A percentile compares a stretch with the other conserved stretches of the same genome.
These are phyloP conservation scores for Cyclocybe cylindracea DNA, from an alignment of 768 basidiomycete genomes.

Conservation along the genomic window DNA sequence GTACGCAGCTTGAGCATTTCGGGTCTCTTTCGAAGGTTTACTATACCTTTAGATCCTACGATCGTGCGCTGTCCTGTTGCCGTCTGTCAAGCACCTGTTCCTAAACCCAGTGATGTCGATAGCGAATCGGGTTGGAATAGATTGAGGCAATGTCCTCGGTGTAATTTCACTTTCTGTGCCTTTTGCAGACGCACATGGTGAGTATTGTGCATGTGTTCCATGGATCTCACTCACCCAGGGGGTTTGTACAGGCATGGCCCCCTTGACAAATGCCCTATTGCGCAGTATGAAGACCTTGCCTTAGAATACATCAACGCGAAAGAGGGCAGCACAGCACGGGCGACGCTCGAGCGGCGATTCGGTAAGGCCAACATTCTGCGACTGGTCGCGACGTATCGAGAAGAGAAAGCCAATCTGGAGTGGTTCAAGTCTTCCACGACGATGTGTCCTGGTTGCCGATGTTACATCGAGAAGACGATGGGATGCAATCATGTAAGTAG, in stretches of 20 bases:
- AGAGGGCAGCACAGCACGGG: slow-evolving; percentile 51
- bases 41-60: slow-evolving; percentile 27
- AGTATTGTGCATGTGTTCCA: slow-evolving; percentile 12
- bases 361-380: slow-evolving; percentile 61
- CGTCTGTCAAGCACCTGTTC: slow-evolving; percentile 80
- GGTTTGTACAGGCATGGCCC: slow-evolving; percentile 74
- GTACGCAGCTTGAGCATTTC: slow-evolving; percentile 32
- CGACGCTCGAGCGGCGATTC: slow-evolving; percentile 58
- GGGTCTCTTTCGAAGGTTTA: not conserved
- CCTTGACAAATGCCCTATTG: slow-evolving; percentile 67
- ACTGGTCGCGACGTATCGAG: slow-evolving; percentile 63
- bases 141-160: slow-evolving; percentile 69
- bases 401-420: slow-evolving; percentile 72
- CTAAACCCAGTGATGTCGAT: slow-evolving; percentile 45
- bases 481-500: slow-evolving; percentile 88
- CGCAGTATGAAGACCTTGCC: slow-evolving; percentile 65
- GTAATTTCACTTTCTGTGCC: slow-evolving; percentile 80
- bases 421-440: slow-evolving; percentile 75
- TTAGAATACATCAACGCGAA: slow-evolving; percentile 63
- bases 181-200: slow-evolving; percentile 84
- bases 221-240: slow-evolving; percentile 7
- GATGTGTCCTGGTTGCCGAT: slow-evolving; percentile 71
- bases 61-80: slow-evolving; percentile 80
- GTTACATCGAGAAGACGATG: slow-evolving; percentile 71
- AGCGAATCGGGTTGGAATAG: slow-evolving; percentile 72